A percentile compares a stretch with the other conserved stretches of the same genome.
phyloP scores from a whole-genome alignment of 2,329 filamentous ascomycete species.

The Pseudogymnoascus sp. region DNA sequence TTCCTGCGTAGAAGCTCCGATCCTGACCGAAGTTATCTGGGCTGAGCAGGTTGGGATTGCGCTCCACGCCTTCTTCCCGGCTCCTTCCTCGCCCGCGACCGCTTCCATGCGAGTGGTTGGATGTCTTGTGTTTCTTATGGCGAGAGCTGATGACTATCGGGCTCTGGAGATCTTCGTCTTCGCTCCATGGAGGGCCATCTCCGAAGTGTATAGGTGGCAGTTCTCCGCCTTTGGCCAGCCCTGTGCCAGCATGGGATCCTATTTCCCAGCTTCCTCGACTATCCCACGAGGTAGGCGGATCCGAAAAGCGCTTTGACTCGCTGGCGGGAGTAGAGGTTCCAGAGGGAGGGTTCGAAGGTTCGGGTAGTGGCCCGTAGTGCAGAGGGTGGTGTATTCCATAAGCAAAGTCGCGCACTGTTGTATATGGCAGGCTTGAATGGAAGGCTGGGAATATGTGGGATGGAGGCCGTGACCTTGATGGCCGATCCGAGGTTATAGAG shows the following conservation, averaged over 20 bases:
- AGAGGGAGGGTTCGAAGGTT: constrained; percentile 60
- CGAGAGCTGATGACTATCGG: constrained; percentile 75
- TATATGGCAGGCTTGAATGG: constrained; percentile 77
- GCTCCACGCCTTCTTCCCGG: constrained; percentile 37
- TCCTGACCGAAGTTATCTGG: constrained; percentile 47
- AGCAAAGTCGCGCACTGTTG: constrained; percentile 92
- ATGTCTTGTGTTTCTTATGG: constrained; percentile 78
- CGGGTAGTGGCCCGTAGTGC: constrained; percentile 86
- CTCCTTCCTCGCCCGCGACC: constrained; percentile 33
- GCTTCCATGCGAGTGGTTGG: constrained; percentile 39
- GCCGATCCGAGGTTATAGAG: constrained; percentile 56
- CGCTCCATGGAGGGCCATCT: constrained; percentile 86
- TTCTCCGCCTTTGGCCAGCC: constrained; percentile 56
- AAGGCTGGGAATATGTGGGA: constrained; percentile 79
- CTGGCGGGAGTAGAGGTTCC: constrained; percentile 78
- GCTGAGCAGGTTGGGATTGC: constrained; percentile 36
- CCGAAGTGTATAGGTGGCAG: constrained; percentile 76
- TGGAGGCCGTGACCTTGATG: constrained; percentile 63
- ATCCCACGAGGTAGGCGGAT: constrained; percentile 70
- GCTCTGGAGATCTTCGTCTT: constrained; percentile 90
- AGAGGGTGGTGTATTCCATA: constrained; percentile 75
- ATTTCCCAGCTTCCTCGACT: constrained; percentile 51
- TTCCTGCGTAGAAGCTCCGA: constrained; percentile 57
- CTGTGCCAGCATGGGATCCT: constrained; percentile 32
- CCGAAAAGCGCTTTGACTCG: constrained; percentile 69